Conservation (phyloP, 495 filamentous ascomycete genomes). For the Amorphotheca resinae region DNA sequence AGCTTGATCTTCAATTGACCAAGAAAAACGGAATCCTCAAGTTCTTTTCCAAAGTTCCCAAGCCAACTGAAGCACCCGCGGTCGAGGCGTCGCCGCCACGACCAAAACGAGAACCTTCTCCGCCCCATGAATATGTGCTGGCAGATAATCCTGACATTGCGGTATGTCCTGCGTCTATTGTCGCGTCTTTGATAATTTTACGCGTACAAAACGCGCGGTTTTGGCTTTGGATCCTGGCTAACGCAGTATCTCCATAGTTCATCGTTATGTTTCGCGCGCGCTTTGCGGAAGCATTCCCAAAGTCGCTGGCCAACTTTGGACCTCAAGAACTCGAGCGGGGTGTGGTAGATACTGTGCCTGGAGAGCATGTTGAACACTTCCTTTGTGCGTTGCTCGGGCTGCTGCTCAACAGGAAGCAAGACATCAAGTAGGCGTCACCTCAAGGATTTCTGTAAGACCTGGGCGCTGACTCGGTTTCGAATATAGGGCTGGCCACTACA, state of each 20-base stretch:
- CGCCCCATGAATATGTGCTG: constrained; percentile 76
- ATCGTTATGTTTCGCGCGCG: constrained; percentile 95
- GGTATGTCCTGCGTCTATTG: constrained; percentile 43
- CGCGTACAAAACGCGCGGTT: constrained; percentile 25
- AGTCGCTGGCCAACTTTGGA: constrained; percentile 74
- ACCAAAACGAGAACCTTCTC: constrained; percentile 62
- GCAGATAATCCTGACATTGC: constrained; percentile 83
- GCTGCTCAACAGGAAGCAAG: constrained; percentile 91
- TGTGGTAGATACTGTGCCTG: constrained; percentile 61
- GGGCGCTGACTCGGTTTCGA: not conserved
- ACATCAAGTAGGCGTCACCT: constrained; percentile 69
- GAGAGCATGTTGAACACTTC: constrained; percentile 73
- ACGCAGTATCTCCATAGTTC: constrained; percentile 46
- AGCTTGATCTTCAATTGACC: constrained; percentile 34
- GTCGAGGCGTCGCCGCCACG: constrained; percentile 45
- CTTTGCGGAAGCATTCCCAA: constrained; percentile 79
- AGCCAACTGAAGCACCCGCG: constrained; percentile 21
- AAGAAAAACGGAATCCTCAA: constrained; percentile 41
- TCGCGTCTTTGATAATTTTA: constrained; percentile 19
- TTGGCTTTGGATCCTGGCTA: constrained; percentile 24
- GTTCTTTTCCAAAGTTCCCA: constrained; percentile 40
- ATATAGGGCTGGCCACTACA: constrained; percentile 68
- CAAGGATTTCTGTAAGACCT: not conserved
- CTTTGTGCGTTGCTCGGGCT: constrained; percentile 80
- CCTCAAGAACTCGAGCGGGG: constrained; percentile 91